These are phyloP conservation scores for Tolypocladium nubicola DNA, from an alignment of 2,329 filamentous ascomycete species.

Conservation along the genomic window DNA sequence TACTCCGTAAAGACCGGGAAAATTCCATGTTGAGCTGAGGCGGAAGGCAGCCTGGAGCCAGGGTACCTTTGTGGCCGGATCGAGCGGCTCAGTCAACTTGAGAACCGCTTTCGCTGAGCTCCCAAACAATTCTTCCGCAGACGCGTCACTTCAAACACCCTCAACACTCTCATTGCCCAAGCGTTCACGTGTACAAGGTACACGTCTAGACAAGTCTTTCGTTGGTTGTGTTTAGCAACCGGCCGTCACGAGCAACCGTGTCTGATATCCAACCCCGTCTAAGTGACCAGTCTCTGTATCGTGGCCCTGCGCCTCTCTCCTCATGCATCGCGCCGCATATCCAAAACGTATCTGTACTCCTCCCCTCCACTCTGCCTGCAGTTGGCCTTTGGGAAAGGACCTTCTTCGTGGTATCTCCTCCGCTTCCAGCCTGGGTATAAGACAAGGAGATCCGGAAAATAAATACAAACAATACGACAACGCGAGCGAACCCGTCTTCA, in stretches of 20 bases:
- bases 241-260: background rate
- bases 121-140: background rate
- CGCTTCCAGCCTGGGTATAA: conserved; percentile 8
- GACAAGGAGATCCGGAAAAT: conserved; percentile 2
- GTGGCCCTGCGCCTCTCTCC: background rate
- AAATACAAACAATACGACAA: background rate
- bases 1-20: background rate
- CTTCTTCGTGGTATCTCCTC: conserved; percentile 10
- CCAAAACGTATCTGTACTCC: background rate
- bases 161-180: background rate
- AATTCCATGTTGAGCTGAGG: background rate
- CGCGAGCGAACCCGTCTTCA: background rate
- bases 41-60: background rate
- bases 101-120: background rate
- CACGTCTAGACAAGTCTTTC: background rate
- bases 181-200: background rate
- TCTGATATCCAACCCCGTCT: background rate
- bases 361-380: background rate
- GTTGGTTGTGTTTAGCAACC: background rate
- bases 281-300: background rate
- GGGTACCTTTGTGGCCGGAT: background rate
- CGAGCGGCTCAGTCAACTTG: background rate
- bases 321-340: background rate
- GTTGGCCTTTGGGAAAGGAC: background rate
- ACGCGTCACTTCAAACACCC: background rate